These are phyloP conservation scores for Podospora conica DNA, from an alignment of 495 filamentous ascomycete genomes.

Conservation along the genomic window DNA sequence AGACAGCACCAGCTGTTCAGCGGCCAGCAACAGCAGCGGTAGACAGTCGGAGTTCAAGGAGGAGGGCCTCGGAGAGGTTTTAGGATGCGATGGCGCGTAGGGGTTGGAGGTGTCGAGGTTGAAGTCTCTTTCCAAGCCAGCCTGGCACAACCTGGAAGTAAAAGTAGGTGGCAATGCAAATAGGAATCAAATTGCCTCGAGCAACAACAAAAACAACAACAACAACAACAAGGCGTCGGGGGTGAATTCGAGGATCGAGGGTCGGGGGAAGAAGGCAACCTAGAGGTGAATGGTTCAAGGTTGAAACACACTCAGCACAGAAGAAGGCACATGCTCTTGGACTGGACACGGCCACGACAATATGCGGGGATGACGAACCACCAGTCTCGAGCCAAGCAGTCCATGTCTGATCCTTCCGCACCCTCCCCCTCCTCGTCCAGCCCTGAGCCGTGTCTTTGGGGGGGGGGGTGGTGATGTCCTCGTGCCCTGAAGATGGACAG, in stretches of 20 bases:
- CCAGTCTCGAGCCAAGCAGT: too few relatives aligned
- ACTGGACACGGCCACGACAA: neutral
- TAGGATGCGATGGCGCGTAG: neutral
- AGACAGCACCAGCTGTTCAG: neutral
- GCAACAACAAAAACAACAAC: too few relatives aligned
- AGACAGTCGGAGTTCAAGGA: neutral
- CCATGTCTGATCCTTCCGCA: too few relatives aligned
- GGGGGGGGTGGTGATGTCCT: neutral
- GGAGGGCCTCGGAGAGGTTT: neutral
- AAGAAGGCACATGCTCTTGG: neutral
- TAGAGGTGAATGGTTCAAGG: too few relatives aligned
- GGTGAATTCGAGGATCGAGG: neutral
- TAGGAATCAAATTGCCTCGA: neutral
- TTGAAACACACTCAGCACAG: neutral
- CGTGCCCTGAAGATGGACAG: constrained; percentile 1
- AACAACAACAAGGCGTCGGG: neutral
- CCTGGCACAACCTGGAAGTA: neutral
- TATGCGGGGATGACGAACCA: too few relatives aligned
- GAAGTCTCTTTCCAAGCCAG: neutral
- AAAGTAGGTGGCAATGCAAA: neutral
- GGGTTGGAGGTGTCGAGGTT: neutral
- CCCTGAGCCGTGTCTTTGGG: neutral
- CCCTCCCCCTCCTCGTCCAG: too few relatives aligned
- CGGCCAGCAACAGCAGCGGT: neutral
- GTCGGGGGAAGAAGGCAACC: neutral